Conservation (phyloP, 2,329 filamentous ascomycete species). For the Domatiomyces globalis region DNA sequence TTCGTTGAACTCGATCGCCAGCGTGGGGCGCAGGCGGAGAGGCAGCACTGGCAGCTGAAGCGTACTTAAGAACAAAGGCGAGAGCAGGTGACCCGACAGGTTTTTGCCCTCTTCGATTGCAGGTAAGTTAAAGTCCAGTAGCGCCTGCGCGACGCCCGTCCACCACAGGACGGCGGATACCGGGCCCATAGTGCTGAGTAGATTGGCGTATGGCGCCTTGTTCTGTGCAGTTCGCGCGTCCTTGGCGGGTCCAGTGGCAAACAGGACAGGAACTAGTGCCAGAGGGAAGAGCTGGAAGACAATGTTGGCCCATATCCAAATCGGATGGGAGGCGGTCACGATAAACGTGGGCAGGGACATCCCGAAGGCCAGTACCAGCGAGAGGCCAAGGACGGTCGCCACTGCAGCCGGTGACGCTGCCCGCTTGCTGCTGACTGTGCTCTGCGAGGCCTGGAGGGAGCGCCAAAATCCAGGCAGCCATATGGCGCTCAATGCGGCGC, state of each 20-base stretch:
- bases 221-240: neutral
- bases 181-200: neutral
- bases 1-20: neutral
- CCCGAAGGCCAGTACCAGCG: neutral
- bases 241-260: neutral
- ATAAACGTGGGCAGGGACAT: neutral
- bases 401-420: neutral
- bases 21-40: neutral
- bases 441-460: neutral
- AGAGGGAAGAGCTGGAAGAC: neutral
- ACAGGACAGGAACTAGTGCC: neutral
- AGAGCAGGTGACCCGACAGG: neutral
- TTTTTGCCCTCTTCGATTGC: neutral
- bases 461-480: neutral
- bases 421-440: neutral
- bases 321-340: neutral
- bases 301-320: neutral
- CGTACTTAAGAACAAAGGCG: neutral
- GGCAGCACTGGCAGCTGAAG: neutral
- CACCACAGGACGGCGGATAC: neutral
- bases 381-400: neutral
- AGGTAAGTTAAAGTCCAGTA: neutral
- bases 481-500: neutral
- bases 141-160: neutral
- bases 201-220: neutral